A percentile compares a stretch with the other conserved stretches of the same genome.
phyloP scores from a whole-genome alignment of 2,329 filamentous ascomycete species.

The Paecilomyces formosus region DNA sequence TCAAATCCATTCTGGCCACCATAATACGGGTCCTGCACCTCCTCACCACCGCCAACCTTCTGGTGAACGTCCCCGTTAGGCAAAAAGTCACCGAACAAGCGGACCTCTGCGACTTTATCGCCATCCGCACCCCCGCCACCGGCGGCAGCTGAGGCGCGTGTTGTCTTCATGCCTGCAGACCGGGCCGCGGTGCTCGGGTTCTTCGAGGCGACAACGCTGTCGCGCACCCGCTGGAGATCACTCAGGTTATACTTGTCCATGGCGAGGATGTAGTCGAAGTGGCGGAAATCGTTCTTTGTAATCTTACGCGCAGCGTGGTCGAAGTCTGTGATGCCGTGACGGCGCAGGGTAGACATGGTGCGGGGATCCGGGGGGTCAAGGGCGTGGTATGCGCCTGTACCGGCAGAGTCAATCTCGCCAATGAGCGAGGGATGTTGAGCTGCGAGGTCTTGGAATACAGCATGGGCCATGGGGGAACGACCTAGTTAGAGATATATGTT shows the following conservation, averaged over 20 bases:
- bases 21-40: constrained; percentile 87
- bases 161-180: constrained; percentile 17
- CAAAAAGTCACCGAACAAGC: constrained; percentile 81
- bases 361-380: constrained; percentile 71
- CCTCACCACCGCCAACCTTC: constrained; percentile 48
- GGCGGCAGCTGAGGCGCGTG: constrained; percentile 22
- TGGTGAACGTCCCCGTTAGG: constrained; percentile 39
- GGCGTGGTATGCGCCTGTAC: constrained; percentile 80
- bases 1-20: constrained; percentile 76
- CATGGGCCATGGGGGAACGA: constrained; percentile 90
- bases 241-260: constrained; percentile 84
- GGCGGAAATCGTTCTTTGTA: constrained; percentile 62
- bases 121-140: constrained; percentile 26
- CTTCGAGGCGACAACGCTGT: constrained; percentile 41
- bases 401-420: constrained; percentile 72
- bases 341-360: constrained; percentile 69
- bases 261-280: constrained; percentile 88
- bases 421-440: constrained; percentile 55
- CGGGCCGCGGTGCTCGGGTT: constrained; percentile 11
- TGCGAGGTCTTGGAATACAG: constrained; percentile 70
- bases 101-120: constrained; percentile 47
- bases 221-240: constrained; percentile 57
- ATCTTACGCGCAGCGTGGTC: constrained; percentile 70
- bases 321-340: constrained; percentile 71
- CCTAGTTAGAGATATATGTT: constrained; percentile 27